These are phyloP conservation scores for Vanderwaltozyma tropicalis DNA, from an alignment of 805 yeast species.

Conservation along the genomic window DNA sequence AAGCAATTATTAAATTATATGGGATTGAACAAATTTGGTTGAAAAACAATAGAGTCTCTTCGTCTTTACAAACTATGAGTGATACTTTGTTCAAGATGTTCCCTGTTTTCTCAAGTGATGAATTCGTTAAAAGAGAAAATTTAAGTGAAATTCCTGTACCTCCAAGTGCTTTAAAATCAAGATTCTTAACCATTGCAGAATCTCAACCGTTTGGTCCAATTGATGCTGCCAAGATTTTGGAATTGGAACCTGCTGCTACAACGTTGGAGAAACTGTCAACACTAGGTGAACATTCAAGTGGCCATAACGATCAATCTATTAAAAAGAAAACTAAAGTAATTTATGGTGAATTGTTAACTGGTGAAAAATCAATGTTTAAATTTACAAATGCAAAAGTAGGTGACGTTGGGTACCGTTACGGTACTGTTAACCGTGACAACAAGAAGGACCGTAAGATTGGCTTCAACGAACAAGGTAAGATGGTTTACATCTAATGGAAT, in stretches of 20 bases:
- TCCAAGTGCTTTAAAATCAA: constrained; percentile 64
- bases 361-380: constrained; percentile 62
- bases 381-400: constrained; percentile 76
- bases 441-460: constrained; percentile 73
- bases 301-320: constrained; percentile 11
- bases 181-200: constrained; percentile 84
- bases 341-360: constrained; percentile 49
- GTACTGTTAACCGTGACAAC: constrained; percentile 79
- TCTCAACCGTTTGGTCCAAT: constrained; percentile 92
- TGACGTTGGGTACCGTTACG: constrained; percentile 82
- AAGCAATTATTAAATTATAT: constrained; percentile 69
- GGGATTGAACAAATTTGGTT: constrained; percentile 55
- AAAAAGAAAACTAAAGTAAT: constrained; percentile 29
- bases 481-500: constrained; percentile 21
- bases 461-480: constrained; percentile 58
- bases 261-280: constrained; percentile 61
- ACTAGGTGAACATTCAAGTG: constrained; percentile 41
- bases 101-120: constrained; percentile 46
- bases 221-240: constrained; percentile 82
- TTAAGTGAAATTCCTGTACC: constrained; percentile 93
- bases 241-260: constrained; percentile 76
- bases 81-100: constrained; percentile 65
- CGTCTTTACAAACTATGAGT: constrained; percentile 52
- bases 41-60: constrained; percentile 39
- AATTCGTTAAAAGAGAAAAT: constrained; percentile 41